A percentile compares a stretch with the other conserved stretches of the same genome.
Conservation (phyloP, 805 yeast genomes). For the Yamadazyma akitaensis region DNA sequence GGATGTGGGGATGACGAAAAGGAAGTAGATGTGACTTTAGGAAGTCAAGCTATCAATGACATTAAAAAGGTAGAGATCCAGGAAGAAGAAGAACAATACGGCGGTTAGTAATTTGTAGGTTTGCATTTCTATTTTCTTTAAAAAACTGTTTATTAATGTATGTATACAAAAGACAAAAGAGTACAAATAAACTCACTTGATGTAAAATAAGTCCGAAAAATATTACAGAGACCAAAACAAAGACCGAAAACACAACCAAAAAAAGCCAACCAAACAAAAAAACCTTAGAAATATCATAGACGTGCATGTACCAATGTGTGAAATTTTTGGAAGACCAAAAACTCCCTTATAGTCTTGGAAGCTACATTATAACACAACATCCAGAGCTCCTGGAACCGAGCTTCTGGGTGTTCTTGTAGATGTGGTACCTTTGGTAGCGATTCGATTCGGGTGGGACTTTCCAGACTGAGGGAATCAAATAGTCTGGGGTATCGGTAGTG, state of each 20-base stretch:
- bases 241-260: no score
- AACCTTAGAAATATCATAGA: neutral
- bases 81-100: constrained; percentile 46
- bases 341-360: neutral
- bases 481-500: constrained; percentile 44
- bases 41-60: constrained; percentile 34
- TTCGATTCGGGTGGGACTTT: constrained; percentile 29
- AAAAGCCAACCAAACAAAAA: no score
- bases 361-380: constrained; percentile 32
- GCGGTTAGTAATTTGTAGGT: constrained; percentile 23
- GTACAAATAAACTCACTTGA: neutral
- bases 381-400: constrained; percentile 10
- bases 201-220: neutral
- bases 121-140: neutral
- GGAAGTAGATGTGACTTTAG: constrained; percentile 41
- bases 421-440: constrained; percentile 28
- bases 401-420: constrained; percentile 12
- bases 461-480: constrained; percentile 46
- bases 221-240: neutral
- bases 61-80: constrained; percentile 42
- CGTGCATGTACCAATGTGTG: neutral
- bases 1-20: constrained; percentile 85
- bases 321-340: neutral
- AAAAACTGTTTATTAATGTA: neutral
- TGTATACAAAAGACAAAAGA: neutral